Percentiles rank a stretch among this genome's conserved stretches.
These are phyloP conservation scores for Hymenoscyphus occultus DNA, from an alignment of 2,329 filamentous ascomycete species.

Conservation along the genomic window DNA sequence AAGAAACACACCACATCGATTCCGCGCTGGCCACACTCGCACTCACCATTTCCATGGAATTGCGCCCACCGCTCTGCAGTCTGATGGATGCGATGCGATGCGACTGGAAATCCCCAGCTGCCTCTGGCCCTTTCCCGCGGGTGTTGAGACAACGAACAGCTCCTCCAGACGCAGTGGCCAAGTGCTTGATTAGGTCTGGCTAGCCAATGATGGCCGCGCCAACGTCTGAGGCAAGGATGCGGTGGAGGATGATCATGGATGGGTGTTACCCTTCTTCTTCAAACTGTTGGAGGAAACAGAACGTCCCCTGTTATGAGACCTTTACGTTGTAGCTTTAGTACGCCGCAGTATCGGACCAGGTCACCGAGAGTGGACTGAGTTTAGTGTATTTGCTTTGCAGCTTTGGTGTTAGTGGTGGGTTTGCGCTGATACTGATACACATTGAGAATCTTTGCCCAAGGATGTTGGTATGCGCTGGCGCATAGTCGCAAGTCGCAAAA, in stretches of 20 bases:
- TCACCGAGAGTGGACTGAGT: not conserved
- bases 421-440: constrained; percentile 2
- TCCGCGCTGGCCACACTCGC: not conserved
- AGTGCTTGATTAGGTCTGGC: constrained; percentile 32
- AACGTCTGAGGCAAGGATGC: constrained; percentile 27
- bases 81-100: constrained; percentile 14
- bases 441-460: constrained; percentile 24
- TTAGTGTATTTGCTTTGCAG: constrained; percentile 3
- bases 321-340: constrained; percentile 12
- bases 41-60: not conserved
- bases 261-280: constrained; percentile 21
- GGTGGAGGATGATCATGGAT: constrained; percentile 25
- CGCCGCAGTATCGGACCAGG: constrained; percentile 1
- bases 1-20: not conserved
- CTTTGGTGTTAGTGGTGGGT: constrained; percentile 8
- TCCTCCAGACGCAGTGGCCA: constrained; percentile 31
- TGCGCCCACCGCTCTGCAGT: not conserved
- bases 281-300: too few species aligned
- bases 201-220: constrained; percentile 34
- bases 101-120: constrained; percentile 17
- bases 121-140: constrained; percentile 20
- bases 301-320: too few species aligned
- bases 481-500: constrained; percentile 23
- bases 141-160: constrained; percentile 29
- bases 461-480: constrained; percentile 35